Evolutionary conservation across 495 filamentous ascomycete species (phyloP), one percentile per base, ranked within the genome.

Genomic region (Hypoxylon fuscum): DNA sequence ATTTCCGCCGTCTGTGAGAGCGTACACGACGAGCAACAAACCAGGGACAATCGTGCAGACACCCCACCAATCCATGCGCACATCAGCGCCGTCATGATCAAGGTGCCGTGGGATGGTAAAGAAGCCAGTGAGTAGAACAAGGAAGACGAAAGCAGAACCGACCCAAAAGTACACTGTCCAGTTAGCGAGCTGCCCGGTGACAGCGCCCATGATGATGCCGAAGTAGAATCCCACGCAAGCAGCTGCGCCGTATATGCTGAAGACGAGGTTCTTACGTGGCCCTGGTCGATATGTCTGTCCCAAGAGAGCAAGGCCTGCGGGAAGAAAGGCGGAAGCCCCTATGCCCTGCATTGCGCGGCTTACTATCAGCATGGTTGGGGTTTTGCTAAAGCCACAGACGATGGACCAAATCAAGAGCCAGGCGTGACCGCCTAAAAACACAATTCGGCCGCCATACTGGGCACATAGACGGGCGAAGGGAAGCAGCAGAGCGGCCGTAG

Each of bases 121-220:
- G 50, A 85, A 81, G 0, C 90, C 83, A 12, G 87, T 77, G 4
- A 77, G 70, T 34, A 75, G 68, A 4, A 78, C 73, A 11, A 81
- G 57, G 18, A 77, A 74, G 32, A 77, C 66, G 12, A 84, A 64
- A 5, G 80, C 76, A 0, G 86, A 75, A 0, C 91, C 92, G 55
- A 96, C 81, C 72, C 82, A 96, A 69, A 96, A 95, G 69, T 90
- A 96, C 85, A 87, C 92, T 18, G 85, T 71, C 88, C 90, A 96
- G 1, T 68, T 76, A 0, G 86, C 70, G 43, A 82, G 88, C 56
- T 92, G 78, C 3, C 82, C 87, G 2, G 83, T 80, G 1, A 92
- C 21, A 0, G 92, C 92, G 5, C 91, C 90, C 46, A 92, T 84
- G 70, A 95, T 90, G 41, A 96, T 90, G 1, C 92, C 92, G 7